These are phyloP conservation scores for Pycnococcus provasolii DNA, from an alignment of 139 green algal species.

Conservation along the genomic window DNA sequence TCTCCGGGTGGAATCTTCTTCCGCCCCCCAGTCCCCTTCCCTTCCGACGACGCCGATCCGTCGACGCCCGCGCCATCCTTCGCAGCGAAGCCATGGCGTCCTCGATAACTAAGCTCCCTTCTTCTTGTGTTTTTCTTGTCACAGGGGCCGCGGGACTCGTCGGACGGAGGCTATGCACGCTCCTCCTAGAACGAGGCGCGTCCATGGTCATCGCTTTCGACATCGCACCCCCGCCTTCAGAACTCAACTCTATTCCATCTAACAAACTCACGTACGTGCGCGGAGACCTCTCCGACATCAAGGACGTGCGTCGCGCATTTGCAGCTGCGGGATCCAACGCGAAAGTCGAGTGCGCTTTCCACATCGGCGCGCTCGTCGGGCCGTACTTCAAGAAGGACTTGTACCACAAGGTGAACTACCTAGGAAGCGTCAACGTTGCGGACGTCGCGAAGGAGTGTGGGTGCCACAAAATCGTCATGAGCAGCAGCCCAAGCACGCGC, in stretches of 20 bases:
- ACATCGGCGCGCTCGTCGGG: slow-evolving; percentile 34
- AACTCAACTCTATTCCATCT: slow-evolving; percentile 2
- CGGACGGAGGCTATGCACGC: slow-evolving; percentile 27
- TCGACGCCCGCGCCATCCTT: neutral
- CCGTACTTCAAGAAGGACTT: slow-evolving; percentile 23
- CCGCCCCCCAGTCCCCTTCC: neutral
- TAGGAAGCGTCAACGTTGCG: slow-evolving; percentile 32
- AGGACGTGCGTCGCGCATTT: slow-evolving; percentile 5
- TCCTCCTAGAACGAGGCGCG: slow-evolving; percentile 32
- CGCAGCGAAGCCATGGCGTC: neutral
- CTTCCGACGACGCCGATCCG: neutral
- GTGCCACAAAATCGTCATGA: slow-evolving; percentile 29
- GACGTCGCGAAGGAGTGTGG: slow-evolving; percentile 24
- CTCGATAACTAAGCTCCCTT: neutral
- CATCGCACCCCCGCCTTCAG: slow-evolving; percentile 24
- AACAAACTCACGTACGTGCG: neutral
- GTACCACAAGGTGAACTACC: slow-evolving; percentile 33
- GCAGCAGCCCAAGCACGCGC: slow-evolving; percentile 20
- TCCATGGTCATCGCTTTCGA: slow-evolving; percentile 28
- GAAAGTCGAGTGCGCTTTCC: slow-evolving; percentile 29
- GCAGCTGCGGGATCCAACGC: neutral
- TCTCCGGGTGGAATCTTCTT: neutral
- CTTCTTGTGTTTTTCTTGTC: slow-evolving; percentile 15
- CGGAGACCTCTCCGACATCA: slow-evolving; percentile 9
- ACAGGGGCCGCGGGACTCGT: slow-evolving; percentile 32